phyloP scores from a whole-genome alignment of 345 rosid species.

The Lenwebbia sp. region DNA sequence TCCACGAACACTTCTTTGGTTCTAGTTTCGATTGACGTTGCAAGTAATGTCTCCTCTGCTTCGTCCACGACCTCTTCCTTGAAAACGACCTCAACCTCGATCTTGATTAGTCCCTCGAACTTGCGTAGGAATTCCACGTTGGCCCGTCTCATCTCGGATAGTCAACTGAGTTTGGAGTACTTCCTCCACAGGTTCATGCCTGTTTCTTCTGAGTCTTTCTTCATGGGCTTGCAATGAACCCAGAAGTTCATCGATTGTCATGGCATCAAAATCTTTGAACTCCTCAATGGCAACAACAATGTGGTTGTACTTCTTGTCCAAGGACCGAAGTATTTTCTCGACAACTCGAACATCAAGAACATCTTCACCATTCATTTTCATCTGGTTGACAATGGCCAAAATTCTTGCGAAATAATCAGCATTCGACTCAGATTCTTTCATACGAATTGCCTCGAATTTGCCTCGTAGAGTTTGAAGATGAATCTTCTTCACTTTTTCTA shows the following conservation, averaged over 20 bases:
- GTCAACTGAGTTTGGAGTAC: neutral
- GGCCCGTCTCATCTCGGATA: neutral
- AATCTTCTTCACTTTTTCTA: neutral
- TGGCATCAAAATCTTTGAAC: neutral
- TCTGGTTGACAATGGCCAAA: neutral
- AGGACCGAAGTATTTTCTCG: neutral
- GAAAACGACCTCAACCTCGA: neutral
- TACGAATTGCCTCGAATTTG: neutral
- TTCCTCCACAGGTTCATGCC: neutral
- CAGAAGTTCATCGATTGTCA: neutral
- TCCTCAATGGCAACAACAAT: conserved; percentile 1
- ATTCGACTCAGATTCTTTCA: neutral
- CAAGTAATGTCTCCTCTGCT: neutral
- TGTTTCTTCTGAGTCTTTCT: neutral
- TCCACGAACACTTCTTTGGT: too few species aligned
- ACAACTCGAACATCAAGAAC: neutral
- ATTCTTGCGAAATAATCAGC: neutral
- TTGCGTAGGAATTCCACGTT: neutral
- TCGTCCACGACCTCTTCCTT: neutral
- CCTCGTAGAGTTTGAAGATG: neutral
- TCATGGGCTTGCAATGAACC: conserved; percentile 3
- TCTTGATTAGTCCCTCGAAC: neutral
- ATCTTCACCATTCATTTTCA: neutral
- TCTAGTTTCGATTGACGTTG: too few species aligned
- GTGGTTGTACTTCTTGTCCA: neutral